Evolutionary conservation across 331 rosid species (phyloP).

Genomic region (Quercus lobata): DNA sequence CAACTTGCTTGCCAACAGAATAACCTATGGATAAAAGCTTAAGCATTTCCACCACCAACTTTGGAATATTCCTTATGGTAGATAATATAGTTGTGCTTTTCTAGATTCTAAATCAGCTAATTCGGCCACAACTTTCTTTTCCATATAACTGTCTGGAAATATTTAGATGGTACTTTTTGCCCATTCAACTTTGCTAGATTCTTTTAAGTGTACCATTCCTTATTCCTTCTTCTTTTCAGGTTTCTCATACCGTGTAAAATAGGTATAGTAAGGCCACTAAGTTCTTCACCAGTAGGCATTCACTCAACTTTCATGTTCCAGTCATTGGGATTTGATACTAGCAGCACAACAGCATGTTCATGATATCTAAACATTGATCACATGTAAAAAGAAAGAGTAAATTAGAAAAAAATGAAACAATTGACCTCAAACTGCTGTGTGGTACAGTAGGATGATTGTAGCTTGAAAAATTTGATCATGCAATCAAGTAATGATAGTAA

Average conservation of each 20-base stretch:
- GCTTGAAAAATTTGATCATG: too few relatives aligned
- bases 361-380: too few relatives aligned
- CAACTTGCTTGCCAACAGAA: background rate
- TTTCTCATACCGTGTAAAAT: background rate
- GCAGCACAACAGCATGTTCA: too few relatives aligned
- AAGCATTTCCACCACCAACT: conserved; percentile 10
- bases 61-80: background rate
- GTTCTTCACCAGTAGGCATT: background rate
- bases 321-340: too few relatives aligned
- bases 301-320: too few relatives aligned
- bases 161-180: background rate
- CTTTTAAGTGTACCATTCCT: background rate
- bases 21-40: background rate
- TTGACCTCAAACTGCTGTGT: too few relatives aligned
- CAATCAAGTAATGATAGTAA: too few relatives aligned
- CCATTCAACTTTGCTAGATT: background rate
- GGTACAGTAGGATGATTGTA: too few relatives aligned
- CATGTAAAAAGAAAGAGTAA: too few relatives aligned
- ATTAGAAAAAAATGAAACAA: too few relatives aligned
- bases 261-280: background rate
- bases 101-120: conserved; percentile 6
- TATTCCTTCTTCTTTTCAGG: background rate
- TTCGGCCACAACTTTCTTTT: conserved; percentile 1
- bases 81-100: background rate
- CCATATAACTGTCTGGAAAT: background rate